These are phyloP conservation scores for Torulaspora franciscae DNA, from an alignment of 805 yeast genomes.

Conservation along the genomic window DNA sequence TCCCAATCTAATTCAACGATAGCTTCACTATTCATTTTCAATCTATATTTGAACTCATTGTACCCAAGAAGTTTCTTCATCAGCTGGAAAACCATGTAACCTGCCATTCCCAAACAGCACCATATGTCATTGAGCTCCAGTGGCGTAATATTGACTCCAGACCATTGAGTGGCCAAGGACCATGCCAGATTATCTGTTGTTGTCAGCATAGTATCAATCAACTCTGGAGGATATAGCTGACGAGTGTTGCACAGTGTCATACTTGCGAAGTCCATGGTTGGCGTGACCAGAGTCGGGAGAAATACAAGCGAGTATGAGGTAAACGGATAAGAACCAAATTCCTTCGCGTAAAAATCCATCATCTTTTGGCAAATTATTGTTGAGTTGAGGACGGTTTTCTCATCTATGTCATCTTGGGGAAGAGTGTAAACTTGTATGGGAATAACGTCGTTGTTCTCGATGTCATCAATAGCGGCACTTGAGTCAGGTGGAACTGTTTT, in stretches of 20 bases:
- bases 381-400: slow-evolving; percentile 56
- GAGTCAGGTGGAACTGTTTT: slow-evolving; percentile 23
- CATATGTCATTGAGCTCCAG: slow-evolving; percentile 73
- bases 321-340: slow-evolving; percentile 91
- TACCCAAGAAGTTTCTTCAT: slow-evolving; percentile 68
- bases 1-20: slow-evolving; percentile 73
- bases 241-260: slow-evolving; percentile 55
- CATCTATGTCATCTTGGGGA: slow-evolving; percentile 46
- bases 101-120: slow-evolving; percentile 82
- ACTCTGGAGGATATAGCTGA: slow-evolving; percentile 63
- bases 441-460: slow-evolving; percentile 41
- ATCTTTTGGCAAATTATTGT: slow-evolving; percentile 74
- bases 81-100: slow-evolving; percentile 75
- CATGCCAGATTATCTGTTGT: slow-evolving; percentile 64
- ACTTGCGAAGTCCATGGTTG: slow-evolving; percentile 56
- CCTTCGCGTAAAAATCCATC: slow-evolving; percentile 75
- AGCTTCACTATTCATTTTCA: slow-evolving; percentile 58
- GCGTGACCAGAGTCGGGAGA: slow-evolving; percentile 50
- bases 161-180: slow-evolving; percentile 83
- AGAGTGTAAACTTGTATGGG: slow-evolving; percentile 60
- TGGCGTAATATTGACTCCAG: slow-evolving; percentile 88
- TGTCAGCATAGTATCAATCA: slow-evolving; percentile 72
- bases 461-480: slow-evolving; percentile 32
- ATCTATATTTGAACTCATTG: slow-evolving; percentile 71
- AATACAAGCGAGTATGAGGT: slow-evolving; percentile 74